These are phyloP conservation scores for Hibiscus tridactylites DNA, from an alignment of 345 rosid species.

Conservation along the genomic window DNA sequence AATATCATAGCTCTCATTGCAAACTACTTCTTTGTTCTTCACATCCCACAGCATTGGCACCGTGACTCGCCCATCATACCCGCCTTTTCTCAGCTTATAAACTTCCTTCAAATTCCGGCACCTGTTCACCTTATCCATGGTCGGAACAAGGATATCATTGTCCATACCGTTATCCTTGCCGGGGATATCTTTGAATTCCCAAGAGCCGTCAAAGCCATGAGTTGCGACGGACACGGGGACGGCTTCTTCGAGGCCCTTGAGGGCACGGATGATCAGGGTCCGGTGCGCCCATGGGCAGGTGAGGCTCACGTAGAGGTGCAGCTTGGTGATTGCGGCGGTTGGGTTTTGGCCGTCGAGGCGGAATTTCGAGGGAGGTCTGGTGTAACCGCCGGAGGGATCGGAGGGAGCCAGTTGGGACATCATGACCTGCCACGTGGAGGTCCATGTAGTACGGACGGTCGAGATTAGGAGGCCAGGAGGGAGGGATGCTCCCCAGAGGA, in stretches of 20 bases:
- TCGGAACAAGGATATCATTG: conserved; percentile 36
- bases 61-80: conserved; percentile 69
- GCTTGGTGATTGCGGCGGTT: conserved; percentile 17
- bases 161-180: neutral
- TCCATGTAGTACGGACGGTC: conserved; percentile 68
- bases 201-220: conserved; percentile 72
- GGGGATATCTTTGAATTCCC: conserved; percentile 46
- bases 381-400: conserved; percentile 67
- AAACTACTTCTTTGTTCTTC: conserved; percentile 51
- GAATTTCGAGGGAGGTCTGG: conserved; percentile 67
- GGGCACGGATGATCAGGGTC: conserved; percentile 69
- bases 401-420: conserved; percentile 93
- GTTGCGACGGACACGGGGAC: conserved; percentile 59
- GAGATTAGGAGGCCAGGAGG: conserved; percentile 89
- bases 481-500: conserved; percentile 85
- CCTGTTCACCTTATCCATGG: conserved; percentile 50
- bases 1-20: conserved; percentile 83
- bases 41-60: conserved; percentile 86
- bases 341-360: conserved; percentile 33
- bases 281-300: conserved; percentile 99
- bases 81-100: conserved; percentile 46
- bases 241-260: conserved; percentile 69
- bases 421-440: conserved; percentile 72
- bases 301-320: conserved; percentile 84
- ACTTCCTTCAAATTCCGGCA: conserved; percentile 66